These are phyloP conservation scores for Neurospora sp. DNA, from an alignment of 495 filamentous ascomycete species.

Conservation along the genomic window DNA sequence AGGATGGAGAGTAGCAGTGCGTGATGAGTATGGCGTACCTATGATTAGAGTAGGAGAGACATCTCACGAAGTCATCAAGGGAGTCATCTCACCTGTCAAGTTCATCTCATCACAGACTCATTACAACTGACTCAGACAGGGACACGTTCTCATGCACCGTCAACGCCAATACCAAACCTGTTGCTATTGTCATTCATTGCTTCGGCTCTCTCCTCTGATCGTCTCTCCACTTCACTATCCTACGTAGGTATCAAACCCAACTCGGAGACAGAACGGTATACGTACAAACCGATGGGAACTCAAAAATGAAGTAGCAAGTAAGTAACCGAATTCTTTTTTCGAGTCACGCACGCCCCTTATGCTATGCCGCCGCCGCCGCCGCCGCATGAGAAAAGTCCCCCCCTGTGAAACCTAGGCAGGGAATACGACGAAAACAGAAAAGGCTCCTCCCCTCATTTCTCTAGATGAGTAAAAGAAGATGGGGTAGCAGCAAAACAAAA, in stretches of 20 bases:
- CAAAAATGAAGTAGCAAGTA: not conserved
- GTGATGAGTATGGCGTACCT: not conserved
- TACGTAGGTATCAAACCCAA: not conserved
- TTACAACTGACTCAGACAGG: not conserved
- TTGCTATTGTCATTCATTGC: not conserved
- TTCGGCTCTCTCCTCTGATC: not conserved
- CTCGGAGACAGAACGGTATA: not conserved
- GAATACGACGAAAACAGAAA: not conserved
- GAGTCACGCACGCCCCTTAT: not conserved
- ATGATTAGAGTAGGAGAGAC: not conserved
- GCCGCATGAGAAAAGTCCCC: not conserved
- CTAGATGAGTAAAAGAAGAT: not conserved
- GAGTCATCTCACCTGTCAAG: not conserved
- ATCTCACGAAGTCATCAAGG: not conserved
- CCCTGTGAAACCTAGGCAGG: not conserved
- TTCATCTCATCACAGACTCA: not conserved
- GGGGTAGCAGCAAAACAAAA: not conserved
- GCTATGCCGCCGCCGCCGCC: not conserved
- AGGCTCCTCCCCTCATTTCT: not conserved
- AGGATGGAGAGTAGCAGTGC: not conserved
- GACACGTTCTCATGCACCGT: not conserved
- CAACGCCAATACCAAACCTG: not conserved
- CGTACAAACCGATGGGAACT: not conserved
- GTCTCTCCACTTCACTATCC: not conserved
- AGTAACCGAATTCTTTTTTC: not conserved